Evolutionary conservation across 192 early-diverging fungal species (phyloP).

Genomic region (Chytriomyces hyalinus): DNA sequence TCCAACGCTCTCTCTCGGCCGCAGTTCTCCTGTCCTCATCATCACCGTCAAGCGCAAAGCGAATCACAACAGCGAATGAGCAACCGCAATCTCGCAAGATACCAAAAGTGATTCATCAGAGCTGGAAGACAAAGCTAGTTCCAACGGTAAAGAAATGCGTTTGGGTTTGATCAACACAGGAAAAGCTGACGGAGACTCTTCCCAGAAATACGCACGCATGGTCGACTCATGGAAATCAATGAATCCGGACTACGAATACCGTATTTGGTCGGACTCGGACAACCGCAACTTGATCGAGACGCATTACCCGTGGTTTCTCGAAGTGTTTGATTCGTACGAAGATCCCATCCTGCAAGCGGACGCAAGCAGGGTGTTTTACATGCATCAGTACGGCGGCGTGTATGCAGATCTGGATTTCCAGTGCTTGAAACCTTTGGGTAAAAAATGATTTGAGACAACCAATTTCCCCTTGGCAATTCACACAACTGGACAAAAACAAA

Average conservation of each 20-base stretch:
- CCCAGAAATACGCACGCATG: background rate
- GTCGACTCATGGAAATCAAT: conserved; percentile 30
- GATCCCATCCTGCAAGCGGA: conserved; percentile 45
- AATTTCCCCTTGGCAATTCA: background rate
- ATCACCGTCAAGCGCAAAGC: too few species aligned
- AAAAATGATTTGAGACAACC: background rate
- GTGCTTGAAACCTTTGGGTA: conserved; percentile 34
- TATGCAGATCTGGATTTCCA: conserved; percentile 48
- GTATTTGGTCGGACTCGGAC: conserved; percentile 44
- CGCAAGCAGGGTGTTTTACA: conserved; percentile 40
- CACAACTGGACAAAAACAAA: too few species aligned
- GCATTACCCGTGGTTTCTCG: conserved; percentile 49
- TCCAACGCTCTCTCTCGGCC: too few species aligned
- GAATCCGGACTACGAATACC: conserved; percentile 38
- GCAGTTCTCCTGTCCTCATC: too few species aligned
- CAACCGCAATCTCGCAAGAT: too few species aligned
- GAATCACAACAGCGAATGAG: too few species aligned
- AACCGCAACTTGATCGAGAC: conserved; percentile 32
- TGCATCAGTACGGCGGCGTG: conserved; percentile 49
- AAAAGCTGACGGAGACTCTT: too few species aligned
- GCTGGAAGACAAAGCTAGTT: too few species aligned
- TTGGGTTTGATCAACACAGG: too few species aligned
- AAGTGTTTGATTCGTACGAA: conserved; percentile 33
- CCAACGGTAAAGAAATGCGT: too few species aligned
- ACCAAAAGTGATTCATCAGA: too few species aligned